These are phyloP conservation scores for Cordyceps cateniannulata DNA, from an alignment of 2,329 filamentous ascomycete genomes.

Conservation along the genomic window DNA sequence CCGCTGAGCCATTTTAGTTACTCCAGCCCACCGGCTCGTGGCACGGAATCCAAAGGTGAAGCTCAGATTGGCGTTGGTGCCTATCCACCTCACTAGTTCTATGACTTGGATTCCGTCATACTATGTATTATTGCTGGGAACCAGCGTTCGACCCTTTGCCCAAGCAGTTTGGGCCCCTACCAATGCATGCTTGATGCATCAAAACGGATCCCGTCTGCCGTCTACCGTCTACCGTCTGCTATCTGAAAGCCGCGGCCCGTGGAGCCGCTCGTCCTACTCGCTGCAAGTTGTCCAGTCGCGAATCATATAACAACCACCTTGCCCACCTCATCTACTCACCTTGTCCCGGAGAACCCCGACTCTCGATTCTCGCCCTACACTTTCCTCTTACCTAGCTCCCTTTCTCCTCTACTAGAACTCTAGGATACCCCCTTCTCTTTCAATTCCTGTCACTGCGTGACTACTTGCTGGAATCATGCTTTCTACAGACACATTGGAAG, in stretches of 20 bases:
- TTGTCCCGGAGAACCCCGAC: background rate
- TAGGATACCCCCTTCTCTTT: background rate
- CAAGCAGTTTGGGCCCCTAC: background rate
- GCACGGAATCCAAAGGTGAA: background rate
- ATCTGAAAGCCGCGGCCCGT: background rate
- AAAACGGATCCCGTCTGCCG: background rate
- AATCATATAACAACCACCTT: background rate
- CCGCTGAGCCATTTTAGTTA: background rate
- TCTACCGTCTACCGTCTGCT: background rate
- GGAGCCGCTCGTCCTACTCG: conserved; percentile 1
- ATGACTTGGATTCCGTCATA: background rate
- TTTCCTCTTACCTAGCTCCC: background rate
- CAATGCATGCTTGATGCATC: background rate
- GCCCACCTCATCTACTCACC: background rate
- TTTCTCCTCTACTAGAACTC: background rate
- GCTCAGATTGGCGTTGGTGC: background rate
- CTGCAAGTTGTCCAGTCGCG: background rate
- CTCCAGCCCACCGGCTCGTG: background rate
- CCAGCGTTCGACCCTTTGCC: background rate
- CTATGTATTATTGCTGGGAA: background rate
- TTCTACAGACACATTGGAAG: background rate
- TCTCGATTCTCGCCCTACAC: background rate
- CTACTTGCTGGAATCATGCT: background rate
- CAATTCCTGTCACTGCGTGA: background rate
- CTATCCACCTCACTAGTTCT: background rate